Evolutionary conservation across 768 basidiomycete species (phyloP).

Genomic region (Amanita jacksonii): DNA sequence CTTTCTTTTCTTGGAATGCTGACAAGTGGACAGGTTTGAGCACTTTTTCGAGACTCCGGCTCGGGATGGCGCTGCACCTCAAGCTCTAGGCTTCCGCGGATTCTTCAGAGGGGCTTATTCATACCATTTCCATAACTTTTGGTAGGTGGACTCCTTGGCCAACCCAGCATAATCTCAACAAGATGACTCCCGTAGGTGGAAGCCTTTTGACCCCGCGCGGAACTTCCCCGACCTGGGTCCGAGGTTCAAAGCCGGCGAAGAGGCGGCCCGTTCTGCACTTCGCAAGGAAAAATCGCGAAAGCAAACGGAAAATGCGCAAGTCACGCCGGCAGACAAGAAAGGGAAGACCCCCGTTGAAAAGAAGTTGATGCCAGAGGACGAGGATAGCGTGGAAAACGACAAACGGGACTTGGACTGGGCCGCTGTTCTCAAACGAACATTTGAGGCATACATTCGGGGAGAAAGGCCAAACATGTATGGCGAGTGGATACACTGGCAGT

Average conservation of each 20-base stretch:
- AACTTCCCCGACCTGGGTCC: slow-evolving; percentile 88
- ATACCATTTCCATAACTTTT: slow-evolving; percentile 92
- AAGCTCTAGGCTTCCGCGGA: slow-evolving; percentile 77
- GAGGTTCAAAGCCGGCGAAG: slow-evolving; percentile 69
- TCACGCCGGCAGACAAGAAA: neutral
- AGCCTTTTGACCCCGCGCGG: slow-evolving; percentile 78
- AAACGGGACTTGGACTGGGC: slow-evolving; percentile 81
- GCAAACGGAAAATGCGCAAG: neutral
- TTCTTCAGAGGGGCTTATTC: slow-evolving; percentile 92
- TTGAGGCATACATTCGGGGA: slow-evolving; percentile 80
- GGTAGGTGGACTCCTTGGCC: slow-evolving; percentile 35
- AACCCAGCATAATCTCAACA: neutral
- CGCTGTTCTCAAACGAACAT: slow-evolving; percentile 86
- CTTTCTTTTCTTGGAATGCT: slow-evolving; percentile 2
- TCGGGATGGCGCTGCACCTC: slow-evolving; percentile 64
- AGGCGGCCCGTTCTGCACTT: slow-evolving; percentile 40
- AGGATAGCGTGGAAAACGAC: slow-evolving; percentile 41
- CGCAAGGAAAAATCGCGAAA: slow-evolving; percentile 8
- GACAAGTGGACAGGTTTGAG: slow-evolving; percentile 44
- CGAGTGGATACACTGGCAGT: slow-evolving; percentile 47
- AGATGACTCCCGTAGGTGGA: slow-evolving; percentile 56
- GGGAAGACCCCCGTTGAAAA: neutral
- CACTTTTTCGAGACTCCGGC: slow-evolving; percentile 76
- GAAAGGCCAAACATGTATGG: slow-evolving; percentile 93
- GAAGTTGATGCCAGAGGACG: too few relatives aligned